Evolutionary conservation across 2,329 filamentous ascomycete species (phyloP).

Genomic region (Achaetomium macrosporum): DNA sequence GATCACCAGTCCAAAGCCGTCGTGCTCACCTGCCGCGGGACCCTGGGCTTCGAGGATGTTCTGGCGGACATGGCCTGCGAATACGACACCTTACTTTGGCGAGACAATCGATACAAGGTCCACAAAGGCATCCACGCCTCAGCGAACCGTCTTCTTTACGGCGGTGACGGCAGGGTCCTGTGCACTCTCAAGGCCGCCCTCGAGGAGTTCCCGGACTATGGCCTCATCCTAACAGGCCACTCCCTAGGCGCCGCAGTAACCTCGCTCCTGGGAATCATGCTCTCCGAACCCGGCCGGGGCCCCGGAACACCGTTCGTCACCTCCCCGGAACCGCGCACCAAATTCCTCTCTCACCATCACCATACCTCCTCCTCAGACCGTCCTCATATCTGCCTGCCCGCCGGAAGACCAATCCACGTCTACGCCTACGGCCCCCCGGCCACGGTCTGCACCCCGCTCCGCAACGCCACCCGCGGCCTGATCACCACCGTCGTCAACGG

Average conservation of each 20-base stretch:
- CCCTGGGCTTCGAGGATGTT: slow-evolving; percentile 67
- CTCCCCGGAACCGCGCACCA: slow-evolving; percentile 41
- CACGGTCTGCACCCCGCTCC: slow-evolving; percentile 64
- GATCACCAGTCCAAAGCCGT: slow-evolving; percentile 67
- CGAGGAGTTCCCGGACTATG: slow-evolving; percentile 62
- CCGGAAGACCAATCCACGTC: slow-evolving; percentile 67
- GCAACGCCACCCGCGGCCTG: slow-evolving; percentile 64
- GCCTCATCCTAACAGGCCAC: slow-evolving; percentile 63
- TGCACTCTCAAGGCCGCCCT: slow-evolving; percentile 60
- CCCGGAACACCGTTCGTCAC: slow-evolving; percentile 58
- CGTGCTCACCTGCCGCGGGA: slow-evolving; percentile 66
- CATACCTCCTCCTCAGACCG: not conserved
- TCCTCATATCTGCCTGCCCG: slow-evolving; percentile 49
- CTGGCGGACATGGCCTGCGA: slow-evolving; percentile 70
- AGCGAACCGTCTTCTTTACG: slow-evolving; percentile 60
- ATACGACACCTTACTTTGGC: slow-evolving; percentile 61
- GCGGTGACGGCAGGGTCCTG: slow-evolving; percentile 61
- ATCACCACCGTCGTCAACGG: slow-evolving; percentile 71
- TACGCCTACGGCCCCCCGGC: slow-evolving; percentile 73
- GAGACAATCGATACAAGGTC: slow-evolving; percentile 59
- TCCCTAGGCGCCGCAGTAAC: slow-evolving; percentile 66
- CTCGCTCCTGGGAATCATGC: slow-evolving; percentile 63
- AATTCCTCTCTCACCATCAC: slow-evolving; percentile 11
- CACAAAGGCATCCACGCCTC: slow-evolving; percentile 72
- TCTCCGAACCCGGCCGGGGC: slow-evolving; percentile 52